Percentiles rank a stretch among this genome's conserved stretches.
Evolutionary conservation across 352 stramenopile genomes (phyloP).

Genomic region (Globisporangium abappressorium): DNA sequence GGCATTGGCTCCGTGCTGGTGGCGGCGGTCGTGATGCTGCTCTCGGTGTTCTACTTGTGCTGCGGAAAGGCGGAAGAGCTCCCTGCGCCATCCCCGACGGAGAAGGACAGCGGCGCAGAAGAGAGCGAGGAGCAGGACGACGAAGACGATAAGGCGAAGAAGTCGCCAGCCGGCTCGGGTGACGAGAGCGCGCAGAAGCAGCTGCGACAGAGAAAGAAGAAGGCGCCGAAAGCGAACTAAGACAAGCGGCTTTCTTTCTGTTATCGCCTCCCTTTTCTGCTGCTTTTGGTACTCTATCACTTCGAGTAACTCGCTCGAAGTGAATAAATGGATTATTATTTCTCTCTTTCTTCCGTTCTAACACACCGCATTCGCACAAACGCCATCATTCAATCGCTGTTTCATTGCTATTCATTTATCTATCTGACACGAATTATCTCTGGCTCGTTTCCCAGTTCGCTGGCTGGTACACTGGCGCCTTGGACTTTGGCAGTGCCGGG

Average conservation of each 20-base stretch:
- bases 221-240: conserved; percentile 67
- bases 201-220: conserved; percentile 76
- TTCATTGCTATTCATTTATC: conserved; percentile 10
- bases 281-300: background rate
- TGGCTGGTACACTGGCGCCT: conserved; percentile 63
- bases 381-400: background rate
- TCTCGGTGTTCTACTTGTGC: conserved; percentile 59
- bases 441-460: conserved; percentile 74
- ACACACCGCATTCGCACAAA: background rate
- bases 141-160: conserved; percentile 24
- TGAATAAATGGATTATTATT: conserved; percentile 5
- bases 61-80: conserved; percentile 46
- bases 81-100: background rate
- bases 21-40: conserved; percentile 37
- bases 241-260: conserved; percentile 12
- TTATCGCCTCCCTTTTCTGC: background rate
- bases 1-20: conserved; percentile 43
- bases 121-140: conserved; percentile 32
- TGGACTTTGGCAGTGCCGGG: conserved; percentile 65
- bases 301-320: background rate
- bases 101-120: conserved; percentile 29
- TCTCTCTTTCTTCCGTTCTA: background rate
- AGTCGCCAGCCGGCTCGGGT: conserved; percentile 24
- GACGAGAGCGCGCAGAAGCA: conserved; percentile 45
- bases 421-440: conserved; percentile 13